Evolutionary conservation across 768 basidiomycete species (phyloP), one percentile per base, ranked within the genome.

Genomic region (Lactarius hengduanensis): DNA sequence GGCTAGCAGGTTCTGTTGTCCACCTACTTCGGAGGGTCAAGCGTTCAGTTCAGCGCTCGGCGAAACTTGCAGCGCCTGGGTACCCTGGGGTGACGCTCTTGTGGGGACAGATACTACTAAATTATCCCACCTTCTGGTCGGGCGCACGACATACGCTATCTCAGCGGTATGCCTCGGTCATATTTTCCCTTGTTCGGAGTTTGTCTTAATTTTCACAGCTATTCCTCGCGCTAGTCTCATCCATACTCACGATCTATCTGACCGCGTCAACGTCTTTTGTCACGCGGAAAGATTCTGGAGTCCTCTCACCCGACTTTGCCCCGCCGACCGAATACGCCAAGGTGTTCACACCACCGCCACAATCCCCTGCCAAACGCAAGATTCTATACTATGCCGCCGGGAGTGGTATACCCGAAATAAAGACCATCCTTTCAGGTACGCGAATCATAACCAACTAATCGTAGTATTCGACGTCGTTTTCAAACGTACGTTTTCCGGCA

Each of bases 321-420:
- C 63, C 74, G 50, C 69, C 47, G 30, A 70, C 75, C 53, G 71
- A 71, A 64, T 66, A 59, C 8, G 53, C 30, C 8, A 64, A 43
- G 18, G 13, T 45, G 43, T 41, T 67, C 71, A 65, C 69, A 68
- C 73, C 72, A 50, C 73, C 75, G 36, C 41, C 68, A 60, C 57
- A 64, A 43, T 69, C 45, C 50, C 63, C 65, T 38, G 67, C 56
- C n/a, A 86, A 82, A 69, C 85, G 94, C 62, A 86, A 86, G 72
- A 83, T 89, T 57, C 81, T 94, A 78, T 95, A 91, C 78, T 97
- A 92, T 90, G 94, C 97, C 11, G 94, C 94, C 22, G 97, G 97
- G 22, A 92, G 90, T 73, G 97, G 97, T 57, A 96, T 98, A 63
- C 95, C 96, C 0, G 96, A 99, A 76, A 90, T 99, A 75, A 99